phyloP scores from a whole-genome alignment of 2,329 filamentous ascomycete species.

The Fusarium poae region DNA sequence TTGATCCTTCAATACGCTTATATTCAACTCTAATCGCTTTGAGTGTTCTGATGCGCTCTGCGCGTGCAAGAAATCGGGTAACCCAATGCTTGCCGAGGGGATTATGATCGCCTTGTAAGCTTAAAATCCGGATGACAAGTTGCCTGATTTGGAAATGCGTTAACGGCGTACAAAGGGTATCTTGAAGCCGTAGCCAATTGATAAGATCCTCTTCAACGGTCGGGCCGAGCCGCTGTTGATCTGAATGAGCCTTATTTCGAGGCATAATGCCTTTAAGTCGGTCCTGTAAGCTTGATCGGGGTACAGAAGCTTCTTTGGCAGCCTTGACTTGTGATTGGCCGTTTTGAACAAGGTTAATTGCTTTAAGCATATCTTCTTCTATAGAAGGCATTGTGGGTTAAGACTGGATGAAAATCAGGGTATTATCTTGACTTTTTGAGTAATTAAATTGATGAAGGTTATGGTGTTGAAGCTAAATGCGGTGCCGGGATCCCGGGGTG shows the following conservation, averaged over 20 bases:
- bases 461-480: not conserved
- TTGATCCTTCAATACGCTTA: not conserved
- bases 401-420: too few species aligned
- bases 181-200: not conserved
- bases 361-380: slow-evolving; percentile 5
- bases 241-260: too few species aligned
- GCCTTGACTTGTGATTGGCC: not conserved
- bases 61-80: not conserved
- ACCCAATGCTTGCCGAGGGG: not conserved
- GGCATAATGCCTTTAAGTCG: not conserved
- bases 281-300: slow-evolving; percentile 1
- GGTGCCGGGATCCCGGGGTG: too few species aligned
- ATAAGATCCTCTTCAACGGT: not conserved
- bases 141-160: not conserved
- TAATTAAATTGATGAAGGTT: not conserved
- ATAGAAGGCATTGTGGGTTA: too few species aligned
- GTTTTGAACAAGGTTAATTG: not conserved
- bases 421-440: too few species aligned
- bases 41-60: not conserved
- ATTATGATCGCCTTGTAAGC: not conserved
- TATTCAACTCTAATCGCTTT: not conserved
- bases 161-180: not conserved
- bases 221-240: not conserved
- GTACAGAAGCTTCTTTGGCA: not conserved
- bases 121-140: not conserved